Evolutionary conservation across 169 alveolate species (phyloP), one percentile per base, ranked within the genome.

Genomic region (Toxoplasma gondii): DNA sequence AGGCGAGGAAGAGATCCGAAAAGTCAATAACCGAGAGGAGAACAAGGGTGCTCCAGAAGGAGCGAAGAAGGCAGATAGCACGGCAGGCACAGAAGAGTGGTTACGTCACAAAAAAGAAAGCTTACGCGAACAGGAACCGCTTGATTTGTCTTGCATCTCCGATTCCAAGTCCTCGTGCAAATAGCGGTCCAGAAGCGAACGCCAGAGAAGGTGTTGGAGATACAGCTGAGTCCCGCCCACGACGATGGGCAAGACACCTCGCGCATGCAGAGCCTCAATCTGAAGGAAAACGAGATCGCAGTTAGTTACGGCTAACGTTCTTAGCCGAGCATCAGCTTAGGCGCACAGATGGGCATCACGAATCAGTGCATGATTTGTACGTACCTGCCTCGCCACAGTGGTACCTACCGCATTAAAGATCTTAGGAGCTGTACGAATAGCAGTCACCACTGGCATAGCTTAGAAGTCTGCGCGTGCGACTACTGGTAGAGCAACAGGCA

Each of bases 181-280:
- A 64, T 64, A 64, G 45, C 45, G n/a, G 54, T 92, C 94, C 17
- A 92, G 92, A 5, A 88, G 91, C 24, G 94, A 92, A 27, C 41
- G 53, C 94, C 94, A 92, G 41, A 92, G 74, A 0, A 92, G 92
- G 44, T 81, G 94, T 92, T 92, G 86, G 17, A 92, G 38, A 36
- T 92, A 92, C 80, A 92, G 94, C 94, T 92, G 94, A 39, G 94
- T 92, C 82, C 94, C 94, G 64, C 94, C 94, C 54, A 92, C 94
- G 34, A 92, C 94, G 45, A 92, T 86, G 41, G 94, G 94, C 88
- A 92, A 54, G 12, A 54, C 82, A 4, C 94, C 94, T 27, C 45
- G 43, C 19, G 83, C 70, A 19, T 31, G 29, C 31, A 92, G 92
- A 34, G 87, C 39, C 36, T 41, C 54, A 0, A 92, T 83, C 94